phyloP scores from a whole-genome alignment of 139 green algal genomes.

The Closterium sp. region DNA sequence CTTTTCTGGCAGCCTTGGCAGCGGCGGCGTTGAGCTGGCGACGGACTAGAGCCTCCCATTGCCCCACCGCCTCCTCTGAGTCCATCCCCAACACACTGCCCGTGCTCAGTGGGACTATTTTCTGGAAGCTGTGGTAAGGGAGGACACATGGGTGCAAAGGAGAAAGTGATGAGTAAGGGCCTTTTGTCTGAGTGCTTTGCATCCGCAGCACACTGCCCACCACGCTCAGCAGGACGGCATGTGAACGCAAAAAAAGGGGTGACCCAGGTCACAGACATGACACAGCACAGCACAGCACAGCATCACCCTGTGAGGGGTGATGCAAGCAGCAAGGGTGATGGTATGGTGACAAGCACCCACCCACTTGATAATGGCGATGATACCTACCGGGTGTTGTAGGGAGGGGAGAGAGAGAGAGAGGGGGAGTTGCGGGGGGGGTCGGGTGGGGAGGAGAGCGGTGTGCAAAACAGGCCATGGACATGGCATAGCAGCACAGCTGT shows the following conservation, averaged over 20 bases:
- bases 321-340: too few relatives aligned
- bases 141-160: too few relatives aligned
- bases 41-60: conserved; percentile 14
- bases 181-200: conserved; percentile 13
- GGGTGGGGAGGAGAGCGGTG: background rate
- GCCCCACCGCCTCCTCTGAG: background rate
- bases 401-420: conserved; percentile 18
- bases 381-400: conserved; percentile 27
- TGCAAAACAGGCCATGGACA: background rate
- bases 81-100: conserved; percentile 64
- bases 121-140: conserved; percentile 66
- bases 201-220: conserved; percentile 60
- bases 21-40: background rate
- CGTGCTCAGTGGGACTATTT: conserved; percentile 76
- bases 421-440: conserved; percentile 6
- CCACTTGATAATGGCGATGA: conserved; percentile 46
- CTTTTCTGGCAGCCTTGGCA: background rate
- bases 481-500: too few relatives aligned
- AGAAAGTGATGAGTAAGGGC: too few relatives aligned
- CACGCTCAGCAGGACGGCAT: conserved; percentile 18
- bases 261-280: background rate
- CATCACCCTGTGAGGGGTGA: background rate
- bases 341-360: too few relatives aligned
- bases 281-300: background rate
- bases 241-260: background rate